Evolutionary conservation across 768 basidiomycete species (phyloP).

Genomic region (Rhizopogon vulgaris): DNA sequence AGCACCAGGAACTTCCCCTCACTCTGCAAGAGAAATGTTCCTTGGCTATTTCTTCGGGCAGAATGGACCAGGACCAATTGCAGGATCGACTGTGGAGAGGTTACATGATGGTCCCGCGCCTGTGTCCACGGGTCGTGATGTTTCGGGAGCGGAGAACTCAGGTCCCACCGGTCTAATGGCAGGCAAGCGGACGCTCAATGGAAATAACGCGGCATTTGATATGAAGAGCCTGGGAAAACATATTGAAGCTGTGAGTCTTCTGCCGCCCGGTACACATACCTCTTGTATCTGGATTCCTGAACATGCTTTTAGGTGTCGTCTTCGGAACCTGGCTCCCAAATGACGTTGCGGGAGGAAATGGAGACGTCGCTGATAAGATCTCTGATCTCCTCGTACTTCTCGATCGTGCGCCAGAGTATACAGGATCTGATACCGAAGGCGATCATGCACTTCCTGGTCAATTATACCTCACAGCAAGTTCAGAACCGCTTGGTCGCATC

Average conservation of each 20-base stretch:
- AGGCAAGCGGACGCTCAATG: constrained; percentile 62
- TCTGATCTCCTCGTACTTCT: constrained; percentile 92
- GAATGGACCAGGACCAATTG: constrained; percentile 71
- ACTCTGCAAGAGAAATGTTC: constrained; percentile 82
- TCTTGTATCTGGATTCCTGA: not conserved
- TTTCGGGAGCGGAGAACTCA: constrained; percentile 47
- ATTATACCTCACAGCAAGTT: constrained; percentile 92
- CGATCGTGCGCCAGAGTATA: constrained; percentile 93
- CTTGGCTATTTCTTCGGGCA: constrained; percentile 97
- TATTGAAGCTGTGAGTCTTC: constrained; percentile 82
- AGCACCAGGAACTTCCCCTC: constrained; percentile 34
- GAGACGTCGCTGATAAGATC: constrained; percentile 93
- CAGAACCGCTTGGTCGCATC: constrained; percentile 94
- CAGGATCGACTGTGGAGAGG: constrained; percentile 47
- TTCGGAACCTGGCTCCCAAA: constrained; percentile 45
- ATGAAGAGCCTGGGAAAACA: constrained; percentile 99
- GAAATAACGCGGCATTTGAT: constrained; percentile 83
- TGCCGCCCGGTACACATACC: constrained; percentile 3
- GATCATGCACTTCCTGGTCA: constrained; percentile 97
- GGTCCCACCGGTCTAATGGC: constrained; percentile 60
- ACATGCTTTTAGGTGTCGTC: constrained; percentile 42
- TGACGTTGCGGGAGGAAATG: constrained; percentile 89
- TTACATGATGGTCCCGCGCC: constrained; percentile 22
- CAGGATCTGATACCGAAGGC: constrained; percentile 97
- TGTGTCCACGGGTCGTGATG: constrained; percentile 56